These are phyloP conservation scores for Aphanomyces invadans DNA, from an alignment of 352 stramenopile genomes.

Conservation along the genomic window DNA sequence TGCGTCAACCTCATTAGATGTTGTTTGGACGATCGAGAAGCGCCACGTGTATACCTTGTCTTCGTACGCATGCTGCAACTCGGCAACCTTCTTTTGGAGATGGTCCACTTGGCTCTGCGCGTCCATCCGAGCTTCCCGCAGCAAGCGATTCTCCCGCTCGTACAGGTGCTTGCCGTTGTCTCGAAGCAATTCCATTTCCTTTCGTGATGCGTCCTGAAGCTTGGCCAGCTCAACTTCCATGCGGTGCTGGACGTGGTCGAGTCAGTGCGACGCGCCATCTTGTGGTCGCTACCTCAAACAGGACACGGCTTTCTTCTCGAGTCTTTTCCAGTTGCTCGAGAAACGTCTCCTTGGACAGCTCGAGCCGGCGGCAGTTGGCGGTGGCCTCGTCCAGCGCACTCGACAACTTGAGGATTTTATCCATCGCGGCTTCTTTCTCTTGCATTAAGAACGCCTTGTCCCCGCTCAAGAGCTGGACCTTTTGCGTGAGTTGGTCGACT, in stretches of 20 bases:
- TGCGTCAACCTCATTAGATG: not conserved
- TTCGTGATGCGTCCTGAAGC: conserved; percentile 61
- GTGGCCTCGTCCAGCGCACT: conserved; percentile 49
- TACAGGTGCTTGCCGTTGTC: conserved; percentile 53
- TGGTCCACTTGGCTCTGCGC: conserved; percentile 52
- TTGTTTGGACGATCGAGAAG: not conserved
- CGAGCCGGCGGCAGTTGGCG: conserved; percentile 35
- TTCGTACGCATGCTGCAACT: conserved; percentile 21
- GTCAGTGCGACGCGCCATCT: not conserved
- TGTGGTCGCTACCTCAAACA: conserved; percentile 39
- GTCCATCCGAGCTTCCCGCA: conserved; percentile 55
- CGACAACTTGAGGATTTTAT: conserved; percentile 55
- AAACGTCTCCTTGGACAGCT: conserved; percentile 36
- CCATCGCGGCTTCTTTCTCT: conserved; percentile 46
- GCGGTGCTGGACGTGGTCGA: conserved; percentile 4
- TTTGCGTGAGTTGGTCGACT: conserved; percentile 39
- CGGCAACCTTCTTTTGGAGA: conserved; percentile 37
- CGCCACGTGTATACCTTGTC: conserved; percentile 15
- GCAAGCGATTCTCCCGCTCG: conserved; percentile 62
- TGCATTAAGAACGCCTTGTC: conserved; percentile 62
- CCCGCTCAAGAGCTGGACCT: conserved; percentile 36
- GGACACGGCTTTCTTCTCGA: conserved; percentile 48
- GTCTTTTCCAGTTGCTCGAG: conserved; percentile 35
- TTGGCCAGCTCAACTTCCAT: conserved; percentile 54
- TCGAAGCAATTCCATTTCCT: conserved; percentile 62